Base-by-base conservation (phyloP, 345 rosid species). In the Salix arbutifolia region DNA sequence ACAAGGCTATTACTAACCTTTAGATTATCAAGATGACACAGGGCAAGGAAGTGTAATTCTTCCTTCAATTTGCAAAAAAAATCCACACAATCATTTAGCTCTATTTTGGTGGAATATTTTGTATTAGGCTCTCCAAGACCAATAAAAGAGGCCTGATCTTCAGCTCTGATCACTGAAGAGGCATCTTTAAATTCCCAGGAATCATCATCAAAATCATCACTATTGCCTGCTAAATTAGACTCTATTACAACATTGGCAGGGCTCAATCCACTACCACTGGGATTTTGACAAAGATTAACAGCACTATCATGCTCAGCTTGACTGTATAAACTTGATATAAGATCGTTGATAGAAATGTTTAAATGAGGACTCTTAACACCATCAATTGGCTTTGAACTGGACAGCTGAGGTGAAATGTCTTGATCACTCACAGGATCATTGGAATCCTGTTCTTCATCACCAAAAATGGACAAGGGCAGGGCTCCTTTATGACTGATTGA, bases 111-210 rank as follows among this genome's bases (percentile, higher is more conserved):
- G 40, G 78, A 80, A 70, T 65, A 53, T 30, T 71, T 81, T 64
- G 81, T 61, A 74, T 74, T 78, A 52, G 74, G 71, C 75, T 88
- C 84, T 65, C 69, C 80, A 71, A 62, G 73, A 79, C 72, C 64
- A 35, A 69, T 50, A 67, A 30, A 38, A 53, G 75, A 78, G 25
- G 64, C 78, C 69, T 65, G 82, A 66, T 76, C 82, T 83, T 76
- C 80, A 76, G 52, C 76, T 73, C 37, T 50, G 44, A 80, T 71
- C 79, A 81, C 88, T 52, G 80, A 66, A 72, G 78, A 71, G 16
- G 89, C 87, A 84, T 48, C 86, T 84, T 87, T 86, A 87, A 88
- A 90, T 73, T 91, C 93, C 98, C 98, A 96, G 44, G 90, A 81
- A 82, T 86, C 86, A 81, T 87, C 93, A 76, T 87, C 88, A 82